A percentile compares a stretch with the other conserved stretches of the same genome.
Evolutionary conservation across 305 asterid species (phyloP).

Genomic region (Fraxinus ornus): DNA sequence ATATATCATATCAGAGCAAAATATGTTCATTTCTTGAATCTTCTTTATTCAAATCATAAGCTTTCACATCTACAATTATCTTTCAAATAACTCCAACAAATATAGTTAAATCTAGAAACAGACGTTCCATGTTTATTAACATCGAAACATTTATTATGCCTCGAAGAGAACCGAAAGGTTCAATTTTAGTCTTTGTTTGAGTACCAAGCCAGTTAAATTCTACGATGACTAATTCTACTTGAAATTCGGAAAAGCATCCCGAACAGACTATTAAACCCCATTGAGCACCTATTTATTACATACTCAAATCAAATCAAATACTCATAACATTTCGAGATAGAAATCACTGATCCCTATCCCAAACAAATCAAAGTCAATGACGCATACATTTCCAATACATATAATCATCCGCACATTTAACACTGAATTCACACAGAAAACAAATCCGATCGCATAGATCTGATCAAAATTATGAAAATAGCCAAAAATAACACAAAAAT

Average conservation of each 20-base stretch:
- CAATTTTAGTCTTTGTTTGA: not conserved
- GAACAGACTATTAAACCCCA: not conserved
- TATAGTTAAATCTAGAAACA: not conserved
- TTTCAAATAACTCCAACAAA: not conserved
- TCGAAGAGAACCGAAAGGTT: not conserved
- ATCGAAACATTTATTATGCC: not conserved
- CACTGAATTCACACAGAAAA: not conserved
- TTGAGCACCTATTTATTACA: not conserved
- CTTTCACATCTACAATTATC: not conserved
- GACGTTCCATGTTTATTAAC: not conserved
- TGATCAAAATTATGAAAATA: not conserved
- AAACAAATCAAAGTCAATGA: not conserved
- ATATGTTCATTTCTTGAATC: slow-evolving; percentile 42
- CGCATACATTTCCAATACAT: not conserved
- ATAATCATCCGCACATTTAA: not conserved
- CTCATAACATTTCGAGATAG: not conserved
- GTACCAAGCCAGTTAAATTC: not conserved
- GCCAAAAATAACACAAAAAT: not conserved
- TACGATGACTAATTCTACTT: not conserved
- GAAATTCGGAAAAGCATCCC: not conserved
- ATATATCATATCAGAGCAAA: not conserved
- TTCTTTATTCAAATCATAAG: not conserved
- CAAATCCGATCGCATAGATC: slow-evolving; percentile 9
- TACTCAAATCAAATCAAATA: not conserved
- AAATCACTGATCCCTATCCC: not conserved